These are phyloP conservation scores for Debaryomyces fabryi DNA, from an alignment of 1,139 yeast species.

Conservation along the genomic window DNA sequence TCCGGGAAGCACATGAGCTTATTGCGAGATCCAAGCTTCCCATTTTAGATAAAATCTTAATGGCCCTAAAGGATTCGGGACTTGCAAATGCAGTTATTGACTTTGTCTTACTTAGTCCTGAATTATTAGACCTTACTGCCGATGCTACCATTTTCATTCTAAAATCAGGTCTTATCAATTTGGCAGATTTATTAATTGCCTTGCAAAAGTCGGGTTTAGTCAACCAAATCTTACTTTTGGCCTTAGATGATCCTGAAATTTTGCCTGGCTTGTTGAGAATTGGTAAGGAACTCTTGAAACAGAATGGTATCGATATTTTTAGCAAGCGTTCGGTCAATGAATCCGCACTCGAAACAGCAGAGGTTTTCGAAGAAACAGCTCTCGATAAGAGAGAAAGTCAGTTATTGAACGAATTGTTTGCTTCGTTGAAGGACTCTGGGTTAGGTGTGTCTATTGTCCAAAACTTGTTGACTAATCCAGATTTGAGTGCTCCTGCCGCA, in stretches of 20 bases:
- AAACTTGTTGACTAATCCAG: slow-evolving; percentile 30
- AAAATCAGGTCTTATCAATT: slow-evolving; percentile 23
- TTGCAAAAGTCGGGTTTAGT: slow-evolving; percentile 33
- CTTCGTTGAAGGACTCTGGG: slow-evolving; percentile 34
- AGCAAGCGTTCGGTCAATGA: slow-evolving; percentile 10
- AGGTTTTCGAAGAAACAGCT: background rate
- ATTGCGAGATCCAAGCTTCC: slow-evolving; percentile 23
- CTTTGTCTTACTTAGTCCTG: slow-evolving; percentile 28
- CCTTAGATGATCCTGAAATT: slow-evolving; percentile 30
- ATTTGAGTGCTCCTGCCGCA: slow-evolving; percentile 31
- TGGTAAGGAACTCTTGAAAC: slow-evolving; percentile 26
- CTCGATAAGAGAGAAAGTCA: slow-evolving; percentile 27
- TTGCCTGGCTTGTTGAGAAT: slow-evolving; percentile 34
- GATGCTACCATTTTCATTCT: slow-evolving; percentile 28
- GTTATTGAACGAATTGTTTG: slow-evolving; percentile 26
- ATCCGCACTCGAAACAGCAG: background rate
- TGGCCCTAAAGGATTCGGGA: slow-evolving; percentile 25
- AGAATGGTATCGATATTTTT: slow-evolving; percentile 23
- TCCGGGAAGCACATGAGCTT: slow-evolving; percentile 6
- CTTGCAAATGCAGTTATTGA: slow-evolving; percentile 29
- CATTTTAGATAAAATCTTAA: slow-evolving; percentile 27
- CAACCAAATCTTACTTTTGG: slow-evolving; percentile 26
- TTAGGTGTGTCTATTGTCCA: slow-evolving; percentile 31
- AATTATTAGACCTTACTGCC: slow-evolving; percentile 25
- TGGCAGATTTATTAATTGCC: slow-evolving; percentile 30